Evolutionary conservation across 1,284 basidiomycete genomes (phyloP).

Genomic region (Austropuccinia psidii): DNA sequence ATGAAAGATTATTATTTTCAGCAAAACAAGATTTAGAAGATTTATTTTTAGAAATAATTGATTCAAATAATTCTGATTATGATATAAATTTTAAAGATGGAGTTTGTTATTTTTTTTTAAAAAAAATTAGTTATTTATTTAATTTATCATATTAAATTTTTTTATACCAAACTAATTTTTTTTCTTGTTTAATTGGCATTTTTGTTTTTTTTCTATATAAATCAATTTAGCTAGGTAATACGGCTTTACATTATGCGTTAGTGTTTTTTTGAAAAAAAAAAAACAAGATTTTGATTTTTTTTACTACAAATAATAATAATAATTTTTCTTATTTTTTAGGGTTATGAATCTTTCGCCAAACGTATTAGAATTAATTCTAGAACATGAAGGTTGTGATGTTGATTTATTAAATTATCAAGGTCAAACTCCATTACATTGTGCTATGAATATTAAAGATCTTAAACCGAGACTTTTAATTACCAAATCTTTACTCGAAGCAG

Average conservation of each 20-base stretch:
- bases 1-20: slow-evolving; percentile 23
- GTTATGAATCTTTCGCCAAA: slow-evolving; percentile 5
- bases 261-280: not conserved
- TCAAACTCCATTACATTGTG: slow-evolving; percentile 16
- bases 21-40: slow-evolving; percentile 17
- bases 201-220: not conserved
- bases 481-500: slow-evolving; percentile 27
- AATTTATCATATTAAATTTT: not conserved
- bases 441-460: not conserved
- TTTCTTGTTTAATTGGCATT: not conserved
- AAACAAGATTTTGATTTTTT: not conserved
- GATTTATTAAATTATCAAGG: slow-evolving; percentile 19
- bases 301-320: too few species aligned
- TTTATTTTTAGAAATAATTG: slow-evolving; percentile 17
- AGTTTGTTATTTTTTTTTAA: not conserved
- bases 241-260: slow-evolving; percentile 34
- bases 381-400: slow-evolving; percentile 32
- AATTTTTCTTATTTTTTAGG: not conserved
- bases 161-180: not conserved
- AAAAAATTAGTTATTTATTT: not conserved
- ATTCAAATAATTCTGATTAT: not conserved
- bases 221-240: slow-evolving; percentile 28
- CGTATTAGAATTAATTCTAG: slow-evolving; percentile 29
- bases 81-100: slow-evolving; percentile 26
- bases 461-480: not conserved